Evolutionary conservation across 2,329 filamentous ascomycete genomes (phyloP), one percentile per base, ranked within the genome.

Genomic region (Alternaria hordeiaustralica): DNA sequence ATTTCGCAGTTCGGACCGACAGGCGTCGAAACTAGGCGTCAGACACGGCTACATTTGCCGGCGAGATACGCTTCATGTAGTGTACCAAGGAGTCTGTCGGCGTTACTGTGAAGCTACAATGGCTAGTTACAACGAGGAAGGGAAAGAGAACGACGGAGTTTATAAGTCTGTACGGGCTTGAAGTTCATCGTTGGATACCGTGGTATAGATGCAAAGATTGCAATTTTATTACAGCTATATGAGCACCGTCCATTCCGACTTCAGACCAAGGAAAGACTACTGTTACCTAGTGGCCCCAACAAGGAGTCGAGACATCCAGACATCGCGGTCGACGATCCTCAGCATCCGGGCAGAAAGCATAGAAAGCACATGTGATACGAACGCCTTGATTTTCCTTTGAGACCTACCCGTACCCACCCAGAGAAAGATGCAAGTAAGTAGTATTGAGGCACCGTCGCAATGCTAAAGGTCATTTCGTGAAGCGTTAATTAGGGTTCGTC

Each of bases 381-480:
- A 55, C 60, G 58, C 65, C 58, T 60, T 59, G 51, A 49, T 8
- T 44, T 11, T 23, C 55, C 58, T 41, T 46, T 53, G 44, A 26
- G 28, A 33, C 36, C 58, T 53, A 49, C 33, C 56, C 41, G 26
- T 58, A 45, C 45, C 63, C 57, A 41, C 46, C 54, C 33, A 60
- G 53, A 47, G 55, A 56, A 56, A 64, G 43, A 64, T 64, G 68
- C 63, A 68, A 62, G 43, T 50, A 63, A 49, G 45, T 55, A 64
- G 36, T 61, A 45, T 58, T 61, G 61, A 23, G 50, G 70, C 71
- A 73, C 72, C 72, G 60, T 71, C 72, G 73, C 73, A 71, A 75
- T 75, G 71, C 71, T 71, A 58, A 69, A 58, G 66, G 58, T 67
- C 50, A 58, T 61, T 20, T 74, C 70, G 44, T 71, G 50, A 72